Evolutionary conservation across 1,284 basidiomycete species (phyloP).

Genomic region (Lignosus rhinocerotis): DNA sequence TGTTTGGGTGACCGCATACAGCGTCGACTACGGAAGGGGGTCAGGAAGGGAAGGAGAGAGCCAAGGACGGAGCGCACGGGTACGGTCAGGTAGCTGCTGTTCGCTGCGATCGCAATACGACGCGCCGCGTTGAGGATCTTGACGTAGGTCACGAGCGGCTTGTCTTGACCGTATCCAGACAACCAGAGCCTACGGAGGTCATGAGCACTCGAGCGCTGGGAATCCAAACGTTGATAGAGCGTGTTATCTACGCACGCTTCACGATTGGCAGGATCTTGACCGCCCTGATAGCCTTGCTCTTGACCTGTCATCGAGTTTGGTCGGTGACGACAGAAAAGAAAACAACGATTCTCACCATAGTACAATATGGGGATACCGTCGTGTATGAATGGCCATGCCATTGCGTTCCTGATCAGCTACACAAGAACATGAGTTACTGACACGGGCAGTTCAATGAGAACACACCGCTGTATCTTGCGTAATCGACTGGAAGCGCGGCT

Average conservation of each 20-base stretch:
- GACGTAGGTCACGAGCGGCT: constrained; percentile 53
- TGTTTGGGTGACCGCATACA: constrained; percentile 41
- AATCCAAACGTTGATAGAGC: neutral
- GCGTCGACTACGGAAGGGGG: constrained; percentile 40
- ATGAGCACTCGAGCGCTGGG: constrained; percentile 3
- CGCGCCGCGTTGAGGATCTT: constrained; percentile 61
- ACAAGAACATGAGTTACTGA: constrained; percentile 45
- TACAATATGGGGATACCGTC: constrained; percentile 78
- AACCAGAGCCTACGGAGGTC: constrained; percentile 55
- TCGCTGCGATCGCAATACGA: constrained; percentile 50
- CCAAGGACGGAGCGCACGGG: constrained; percentile 37
- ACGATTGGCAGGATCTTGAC: constrained; percentile 50
- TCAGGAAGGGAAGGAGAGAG: neutral
- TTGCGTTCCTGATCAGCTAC: constrained; percentile 32
- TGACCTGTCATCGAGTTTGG: constrained; percentile 22
- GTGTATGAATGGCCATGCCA: constrained; percentile 45
- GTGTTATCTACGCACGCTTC: constrained; percentile 50
- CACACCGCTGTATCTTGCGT: constrained; percentile 60
- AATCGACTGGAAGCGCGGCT: constrained; percentile 71
- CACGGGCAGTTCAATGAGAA: constrained; percentile 27
- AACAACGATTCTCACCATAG: constrained; percentile 47
- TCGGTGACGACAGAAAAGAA: constrained; percentile 25
- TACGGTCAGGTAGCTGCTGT: constrained; percentile 53
- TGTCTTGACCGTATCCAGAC: constrained; percentile 48
- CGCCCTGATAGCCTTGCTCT: constrained; percentile 35